Evolutionary conservation across 2,329 filamentous ascomycete species (phyloP).

Genomic region (Diatrype stigma): DNA sequence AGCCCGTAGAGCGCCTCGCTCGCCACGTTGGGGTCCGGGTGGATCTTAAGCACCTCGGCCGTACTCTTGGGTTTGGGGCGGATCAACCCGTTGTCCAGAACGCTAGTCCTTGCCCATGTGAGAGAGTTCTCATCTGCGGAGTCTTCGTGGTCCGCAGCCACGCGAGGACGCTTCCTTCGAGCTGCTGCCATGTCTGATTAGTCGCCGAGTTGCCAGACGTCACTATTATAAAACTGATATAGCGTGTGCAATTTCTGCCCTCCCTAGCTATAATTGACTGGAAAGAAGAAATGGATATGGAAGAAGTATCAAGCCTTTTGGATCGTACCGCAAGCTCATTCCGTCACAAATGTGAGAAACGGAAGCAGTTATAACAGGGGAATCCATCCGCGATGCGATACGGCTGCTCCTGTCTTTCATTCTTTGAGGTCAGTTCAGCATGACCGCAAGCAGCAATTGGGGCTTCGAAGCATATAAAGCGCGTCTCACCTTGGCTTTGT

Average conservation of each 20-base stretch:
- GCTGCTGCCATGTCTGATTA: background rate
- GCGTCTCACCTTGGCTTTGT: background rate
- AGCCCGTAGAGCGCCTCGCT: slow-evolving; percentile 8
- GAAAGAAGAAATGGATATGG: too few species aligned
- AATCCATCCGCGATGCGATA: too few species aligned
- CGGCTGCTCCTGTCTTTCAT: background rate
- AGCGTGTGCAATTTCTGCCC: too few species aligned
- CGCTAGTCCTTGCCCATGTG: background rate
- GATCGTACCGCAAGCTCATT: too few species aligned
- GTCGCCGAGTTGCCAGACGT: background rate
- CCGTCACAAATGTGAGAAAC: too few species aligned
- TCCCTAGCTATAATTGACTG: too few species aligned
- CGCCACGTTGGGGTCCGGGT: background rate
- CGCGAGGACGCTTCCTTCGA: background rate
- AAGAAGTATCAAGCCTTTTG: too few species aligned
- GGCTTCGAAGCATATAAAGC: background rate
- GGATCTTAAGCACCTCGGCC: background rate
- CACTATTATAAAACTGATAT: too few species aligned
- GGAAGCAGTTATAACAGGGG: too few species aligned
- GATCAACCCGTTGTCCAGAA: slow-evolving; percentile 13
- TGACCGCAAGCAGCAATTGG: background rate
- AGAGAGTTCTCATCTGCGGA: background rate
- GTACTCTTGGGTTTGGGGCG: slow-evolving; percentile 1
- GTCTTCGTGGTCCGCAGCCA: background rate
- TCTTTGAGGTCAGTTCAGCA: background rate